These are phyloP conservation scores for Podospora comata DNA, from an alignment of 495 filamentous ascomycete species.

Conservation along the genomic window DNA sequence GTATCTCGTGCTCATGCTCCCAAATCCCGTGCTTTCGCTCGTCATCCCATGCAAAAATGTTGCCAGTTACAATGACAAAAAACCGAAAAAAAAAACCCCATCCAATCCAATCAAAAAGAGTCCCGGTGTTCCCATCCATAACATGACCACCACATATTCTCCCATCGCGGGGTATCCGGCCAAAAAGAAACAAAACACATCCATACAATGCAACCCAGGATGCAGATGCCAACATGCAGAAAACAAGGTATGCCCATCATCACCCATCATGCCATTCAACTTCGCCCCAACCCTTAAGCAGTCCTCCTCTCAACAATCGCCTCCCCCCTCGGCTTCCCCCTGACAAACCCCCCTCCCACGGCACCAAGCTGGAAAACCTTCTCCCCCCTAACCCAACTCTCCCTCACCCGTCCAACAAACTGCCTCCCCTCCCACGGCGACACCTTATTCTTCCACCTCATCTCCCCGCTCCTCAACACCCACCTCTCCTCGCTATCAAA, in stretches of 20 bases:
- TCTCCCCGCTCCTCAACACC: slow-evolving; percentile 58
- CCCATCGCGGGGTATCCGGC: background rate
- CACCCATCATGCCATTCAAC: background rate
- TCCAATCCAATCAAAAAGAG: background rate
- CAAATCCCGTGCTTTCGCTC: slow-evolving; percentile 7
- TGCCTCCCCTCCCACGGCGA: slow-evolving; percentile 84
- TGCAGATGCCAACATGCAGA: background rate
- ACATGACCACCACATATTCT: background rate
- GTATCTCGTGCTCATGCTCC: background rate
- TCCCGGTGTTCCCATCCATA: background rate
- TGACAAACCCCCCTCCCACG: slow-evolving; percentile 36
- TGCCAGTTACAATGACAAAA: no score
- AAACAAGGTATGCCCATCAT: background rate
- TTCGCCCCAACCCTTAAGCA: background rate
- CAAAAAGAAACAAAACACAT: slow-evolving; percentile 10
- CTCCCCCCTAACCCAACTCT: slow-evolving; percentile 85
- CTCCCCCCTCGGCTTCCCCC: slow-evolving; percentile 38
- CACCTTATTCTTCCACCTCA: slow-evolving; percentile 96
- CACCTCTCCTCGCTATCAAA: slow-evolving; percentile 85
- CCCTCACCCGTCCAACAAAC: slow-evolving; percentile 75
- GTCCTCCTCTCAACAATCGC: slow-evolving; percentile 45
- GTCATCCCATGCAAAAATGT: background rate
- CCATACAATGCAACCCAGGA: background rate
- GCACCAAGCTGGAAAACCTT: slow-evolving; percentile 62
- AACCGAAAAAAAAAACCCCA: background rate